Percentiles rank a stretch among this genome's conserved stretches.
Evolutionary conservation across 805 yeast genomes (phyloP).

Genomic region (Hanseniaspora clermontiae): DNA sequence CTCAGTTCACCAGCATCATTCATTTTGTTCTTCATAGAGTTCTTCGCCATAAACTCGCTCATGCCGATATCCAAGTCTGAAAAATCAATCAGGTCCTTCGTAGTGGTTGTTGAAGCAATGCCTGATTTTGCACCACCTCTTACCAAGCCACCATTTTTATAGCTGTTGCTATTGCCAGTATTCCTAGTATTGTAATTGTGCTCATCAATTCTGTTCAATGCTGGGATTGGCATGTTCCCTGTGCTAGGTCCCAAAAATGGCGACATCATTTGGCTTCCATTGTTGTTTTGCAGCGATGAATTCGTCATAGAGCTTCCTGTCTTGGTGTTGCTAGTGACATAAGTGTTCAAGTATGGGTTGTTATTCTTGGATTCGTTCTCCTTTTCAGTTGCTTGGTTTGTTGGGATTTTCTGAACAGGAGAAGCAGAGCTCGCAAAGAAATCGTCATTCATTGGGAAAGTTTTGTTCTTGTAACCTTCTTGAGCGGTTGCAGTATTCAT

Average conservation of each 20-base stretch:
- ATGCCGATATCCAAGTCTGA: neutral
- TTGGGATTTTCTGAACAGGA: neutral
- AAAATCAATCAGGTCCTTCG: conserved; percentile 11
- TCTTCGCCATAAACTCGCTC: neutral
- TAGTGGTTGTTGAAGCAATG: neutral
- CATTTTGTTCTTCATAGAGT: neutral
- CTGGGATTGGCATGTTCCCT: neutral
- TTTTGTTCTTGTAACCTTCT: conserved; percentile 4
- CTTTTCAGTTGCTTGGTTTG: neutral
- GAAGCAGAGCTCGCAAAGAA: conserved; percentile 1
- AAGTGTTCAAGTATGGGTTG: neutral
- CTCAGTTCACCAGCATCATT: neutral
- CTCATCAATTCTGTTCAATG: neutral
- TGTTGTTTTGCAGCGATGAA: neutral
- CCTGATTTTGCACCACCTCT: neutral
- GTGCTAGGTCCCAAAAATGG: neutral
- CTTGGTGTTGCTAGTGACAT: neutral
- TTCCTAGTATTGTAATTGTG: neutral
- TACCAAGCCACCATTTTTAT: neutral
- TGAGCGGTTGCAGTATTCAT: conserved; percentile 14
- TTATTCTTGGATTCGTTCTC: neutral
- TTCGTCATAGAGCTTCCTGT: neutral
- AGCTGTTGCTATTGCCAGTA: neutral
- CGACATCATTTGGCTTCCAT: conserved; percentile 4
- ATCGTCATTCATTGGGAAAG: conserved; percentile 3